Percentiles rank a stretch among this genome's conserved stretches.
phyloP scores from a whole-genome alignment of 75 land plant genomes.

The Adiantum capillusveneris region DNA sequence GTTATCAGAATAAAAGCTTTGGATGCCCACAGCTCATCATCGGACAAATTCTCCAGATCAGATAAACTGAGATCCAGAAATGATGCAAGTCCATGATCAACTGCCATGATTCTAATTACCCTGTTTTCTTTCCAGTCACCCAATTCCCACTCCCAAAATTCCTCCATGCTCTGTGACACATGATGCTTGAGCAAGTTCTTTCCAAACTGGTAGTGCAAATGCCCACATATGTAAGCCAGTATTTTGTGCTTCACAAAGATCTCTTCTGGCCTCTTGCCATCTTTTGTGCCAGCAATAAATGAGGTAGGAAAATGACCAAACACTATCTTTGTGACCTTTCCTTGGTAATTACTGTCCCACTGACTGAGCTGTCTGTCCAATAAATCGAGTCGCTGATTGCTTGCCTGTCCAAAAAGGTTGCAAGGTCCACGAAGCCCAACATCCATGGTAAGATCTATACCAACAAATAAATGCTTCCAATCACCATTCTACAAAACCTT shows the following conservation, averaged over 20 bases:
- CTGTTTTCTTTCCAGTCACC: constrained; percentile 53
- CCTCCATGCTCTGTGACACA: neutral
- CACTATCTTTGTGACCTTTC: constrained; percentile 34
- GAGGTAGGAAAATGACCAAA: constrained; percentile 60
- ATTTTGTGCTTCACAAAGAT: constrained; percentile 34
- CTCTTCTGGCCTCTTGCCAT: constrained; percentile 37
- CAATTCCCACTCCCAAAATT: constrained; percentile 69
- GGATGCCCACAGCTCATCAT: constrained; percentile 14
- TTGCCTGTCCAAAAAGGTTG: constrained; percentile 58
- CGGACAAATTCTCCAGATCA: neutral
- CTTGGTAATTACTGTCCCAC: constrained; percentile 27
- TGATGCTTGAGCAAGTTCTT: constrained; percentile 26
- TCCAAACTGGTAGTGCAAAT: constrained; percentile 22
- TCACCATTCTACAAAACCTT: constrained; percentile 24
- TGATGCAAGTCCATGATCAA: constrained; percentile 44
- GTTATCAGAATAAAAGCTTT: constrained; percentile 28
- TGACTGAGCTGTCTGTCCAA: constrained; percentile 29
- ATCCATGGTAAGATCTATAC: constrained; percentile 42
- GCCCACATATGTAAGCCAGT: constrained; percentile 52
- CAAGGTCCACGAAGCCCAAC: constrained; percentile 52
- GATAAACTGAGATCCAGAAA: constrained; percentile 36
- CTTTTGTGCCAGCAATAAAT: constrained; percentile 41
- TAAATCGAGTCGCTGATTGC: constrained; percentile 14
- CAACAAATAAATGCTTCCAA: constrained; percentile 40
- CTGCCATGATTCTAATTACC: constrained; percentile 35